Conservation (phyloP, 228 moss, liverwort and hornwort genomes). For the Sphagnum fallax region DNA sequence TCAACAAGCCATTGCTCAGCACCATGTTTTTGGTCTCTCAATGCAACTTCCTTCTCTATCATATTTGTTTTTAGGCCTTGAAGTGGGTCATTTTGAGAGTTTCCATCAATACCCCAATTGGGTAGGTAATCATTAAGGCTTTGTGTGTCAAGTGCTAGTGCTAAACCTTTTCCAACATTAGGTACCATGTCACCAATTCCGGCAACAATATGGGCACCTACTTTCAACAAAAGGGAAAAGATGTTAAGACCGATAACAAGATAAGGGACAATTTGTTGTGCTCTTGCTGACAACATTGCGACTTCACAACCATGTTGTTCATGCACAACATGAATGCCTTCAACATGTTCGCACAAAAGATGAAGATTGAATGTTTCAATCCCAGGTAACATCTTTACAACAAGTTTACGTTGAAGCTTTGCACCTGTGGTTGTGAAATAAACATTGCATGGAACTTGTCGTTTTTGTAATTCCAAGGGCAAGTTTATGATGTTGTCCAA, state of each 20-base stretch:
- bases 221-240: background rate
- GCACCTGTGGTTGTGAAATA: background rate
- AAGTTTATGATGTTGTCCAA: constrained; percentile 6
- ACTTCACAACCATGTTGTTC: background rate
- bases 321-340: background rate
- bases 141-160: constrained; percentile 2
- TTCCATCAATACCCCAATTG: background rate
- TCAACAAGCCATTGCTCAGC: background rate
- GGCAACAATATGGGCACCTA: constrained; percentile 1
- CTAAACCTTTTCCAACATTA: background rate
- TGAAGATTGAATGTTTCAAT: background rate
- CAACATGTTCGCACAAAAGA: background rate
- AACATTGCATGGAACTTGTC: background rate
- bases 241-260: background rate
- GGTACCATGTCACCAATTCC: constrained; percentile 3
- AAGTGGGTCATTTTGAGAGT: background rate
- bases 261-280: background rate
- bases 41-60: background rate
- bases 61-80: background rate
- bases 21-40: background rate
- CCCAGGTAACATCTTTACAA: background rate
- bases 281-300: background rate
- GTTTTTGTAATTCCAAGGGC: background rate
- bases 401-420: background rate
- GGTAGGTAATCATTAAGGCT: background rate